phyloP scores from a whole-genome alignment of 2,329 filamentous ascomycete genomes.

The Alternaria panax region DNA sequence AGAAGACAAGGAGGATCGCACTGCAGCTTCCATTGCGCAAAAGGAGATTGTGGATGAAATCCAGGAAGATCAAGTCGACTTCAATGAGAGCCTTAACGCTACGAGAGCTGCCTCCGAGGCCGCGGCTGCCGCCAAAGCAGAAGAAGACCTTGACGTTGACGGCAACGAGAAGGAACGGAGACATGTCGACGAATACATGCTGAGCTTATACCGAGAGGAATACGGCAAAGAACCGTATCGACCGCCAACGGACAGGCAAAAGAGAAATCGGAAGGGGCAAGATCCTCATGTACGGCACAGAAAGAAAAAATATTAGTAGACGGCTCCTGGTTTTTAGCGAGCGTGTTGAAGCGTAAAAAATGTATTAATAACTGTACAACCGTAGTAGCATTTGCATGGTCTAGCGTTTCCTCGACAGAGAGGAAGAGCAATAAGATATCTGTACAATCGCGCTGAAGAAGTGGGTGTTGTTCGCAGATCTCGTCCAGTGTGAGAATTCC shows the following conservation, averaged over 20 bases:
- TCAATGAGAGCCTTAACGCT: slow-evolving; percentile 41
- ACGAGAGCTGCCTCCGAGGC: slow-evolving; percentile 36
- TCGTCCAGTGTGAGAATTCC: background rate
- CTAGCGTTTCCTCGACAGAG: background rate
- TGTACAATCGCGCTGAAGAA: background rate
- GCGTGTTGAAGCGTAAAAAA: background rate
- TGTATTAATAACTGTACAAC: slow-evolving; percentile 5
- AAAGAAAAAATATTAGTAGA: slow-evolving; percentile 38
- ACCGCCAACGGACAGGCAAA: slow-evolving; percentile 44
- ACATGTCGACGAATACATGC: slow-evolving; percentile 50
- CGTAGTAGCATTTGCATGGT: slow-evolving; percentile 6
- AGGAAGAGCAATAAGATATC: background rate
- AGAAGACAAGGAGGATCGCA: slow-evolving; percentile 91
- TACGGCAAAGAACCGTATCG: slow-evolving; percentile 44
- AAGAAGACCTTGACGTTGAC: slow-evolving; percentile 25
- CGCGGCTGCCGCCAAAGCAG: slow-evolving; percentile 19
- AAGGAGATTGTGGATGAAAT: slow-evolving; percentile 77
- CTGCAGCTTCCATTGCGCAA: slow-evolving; percentile 84
- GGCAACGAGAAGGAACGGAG: slow-evolving; percentile 26
- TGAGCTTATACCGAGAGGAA: slow-evolving; percentile 39
- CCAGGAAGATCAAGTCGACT: slow-evolving; percentile 54
- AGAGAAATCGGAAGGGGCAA: slow-evolving; percentile 38
- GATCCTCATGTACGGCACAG: slow-evolving; percentile 41
- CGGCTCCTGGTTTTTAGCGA: slow-evolving; percentile 1
- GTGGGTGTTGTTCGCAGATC: background rate